Base-by-base conservation (phyloP, 306 rosid species). In the Macrotyloma uniflorum region DNA sequence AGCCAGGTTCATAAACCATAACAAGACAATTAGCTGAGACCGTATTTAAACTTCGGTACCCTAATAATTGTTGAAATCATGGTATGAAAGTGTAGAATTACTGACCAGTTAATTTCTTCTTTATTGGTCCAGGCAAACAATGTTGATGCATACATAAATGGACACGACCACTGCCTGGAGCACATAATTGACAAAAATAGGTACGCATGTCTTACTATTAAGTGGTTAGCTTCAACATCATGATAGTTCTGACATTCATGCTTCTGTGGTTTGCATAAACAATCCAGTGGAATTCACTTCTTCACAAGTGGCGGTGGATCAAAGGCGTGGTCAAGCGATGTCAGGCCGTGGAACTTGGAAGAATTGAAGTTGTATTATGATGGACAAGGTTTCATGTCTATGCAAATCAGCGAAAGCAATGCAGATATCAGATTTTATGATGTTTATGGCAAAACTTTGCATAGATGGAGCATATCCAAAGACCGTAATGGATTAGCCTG, bases 291-390 rank as follows among this genome's bases (percentile, higher is more conserved):
- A 67, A 77, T 90, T 57, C 91, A 89, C 70, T 91, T 79, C 70
- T 18, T 94, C 24, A 94, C 97, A 6, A 94, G 98, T 54, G 96
- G 98, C 40, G 97, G 93, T 6, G 96, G 97, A 6, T 94, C 98
- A 1, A 91, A 89, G 84, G 97, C 98, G 55, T 94, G 98, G 98
- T 82, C 84, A 55, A 91, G 91, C 0, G 84, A 81, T 15, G 36
- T 86, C 28, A 82, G 4, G 51, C 68, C 46, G 0, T 83, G 85
- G 82, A 79, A 78, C 45, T 65, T 74, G 5, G 62, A 79, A 65
- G 94, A 88, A 58, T 3, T 90, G 83, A 86, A 90, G 79, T 69
- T 91, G 51, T 90, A 90, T 71, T 77, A 91, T 72, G 96, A 94
- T 66, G 98, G 97, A 3, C 98, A 91, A 63, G 98, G 97, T 24